phyloP scores from a whole-genome alignment of 2,329 filamentous ascomycete species.

The Tolypocladium ovalisporum region DNA sequence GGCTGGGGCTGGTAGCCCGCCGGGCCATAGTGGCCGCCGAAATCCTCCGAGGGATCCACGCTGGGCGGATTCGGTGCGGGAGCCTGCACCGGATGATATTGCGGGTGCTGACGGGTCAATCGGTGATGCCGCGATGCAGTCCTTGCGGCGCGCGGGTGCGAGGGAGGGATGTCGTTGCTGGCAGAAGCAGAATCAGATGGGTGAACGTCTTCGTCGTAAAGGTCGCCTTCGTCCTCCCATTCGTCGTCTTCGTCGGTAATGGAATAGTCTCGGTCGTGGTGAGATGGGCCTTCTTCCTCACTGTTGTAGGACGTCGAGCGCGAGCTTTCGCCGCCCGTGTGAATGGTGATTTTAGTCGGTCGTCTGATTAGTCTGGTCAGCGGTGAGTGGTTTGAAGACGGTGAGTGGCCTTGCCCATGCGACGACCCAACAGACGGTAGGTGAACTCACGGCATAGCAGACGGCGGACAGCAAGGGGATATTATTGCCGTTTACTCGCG shows the following conservation, averaged over 20 bases:
- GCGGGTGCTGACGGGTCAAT: conserved; percentile 22
- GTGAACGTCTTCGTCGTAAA: conserved; percentile 38
- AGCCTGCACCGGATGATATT: conserved; percentile 24
- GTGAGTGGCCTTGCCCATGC: neutral
- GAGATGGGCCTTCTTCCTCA: conserved; percentile 26
- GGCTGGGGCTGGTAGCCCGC: conserved; percentile 8
- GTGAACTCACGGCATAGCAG: conserved; percentile 34
- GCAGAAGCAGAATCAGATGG: conserved; percentile 49
- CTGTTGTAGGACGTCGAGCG: conserved; percentile 25
- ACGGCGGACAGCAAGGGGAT: conserved; percentile 15
- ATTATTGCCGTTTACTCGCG: conserved; percentile 30
- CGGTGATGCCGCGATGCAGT: conserved; percentile 18
- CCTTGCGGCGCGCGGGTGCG: conserved; percentile 10
- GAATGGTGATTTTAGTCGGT: conserved; percentile 13
- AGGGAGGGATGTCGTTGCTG: conserved; percentile 20
- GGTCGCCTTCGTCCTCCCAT: conserved; percentile 25
- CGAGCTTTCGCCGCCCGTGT: conserved; percentile 17
- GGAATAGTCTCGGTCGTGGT: conserved; percentile 17
- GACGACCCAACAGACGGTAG: conserved; percentile 7
- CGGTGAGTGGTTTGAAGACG: conserved; percentile 10
- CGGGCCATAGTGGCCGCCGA: conserved; percentile 27
- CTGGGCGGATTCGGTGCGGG: conserved; percentile 42
- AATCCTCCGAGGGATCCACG: conserved; percentile 56
- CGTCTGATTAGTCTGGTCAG: conserved; percentile 16
- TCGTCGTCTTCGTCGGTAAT: conserved; percentile 28